A percentile compares a stretch with the other conserved stretches of the same genome.
Evolutionary conservation across 371 early-diverging fungal genomes (phyloP).

Genomic region (Mortierella sp.): DNA sequence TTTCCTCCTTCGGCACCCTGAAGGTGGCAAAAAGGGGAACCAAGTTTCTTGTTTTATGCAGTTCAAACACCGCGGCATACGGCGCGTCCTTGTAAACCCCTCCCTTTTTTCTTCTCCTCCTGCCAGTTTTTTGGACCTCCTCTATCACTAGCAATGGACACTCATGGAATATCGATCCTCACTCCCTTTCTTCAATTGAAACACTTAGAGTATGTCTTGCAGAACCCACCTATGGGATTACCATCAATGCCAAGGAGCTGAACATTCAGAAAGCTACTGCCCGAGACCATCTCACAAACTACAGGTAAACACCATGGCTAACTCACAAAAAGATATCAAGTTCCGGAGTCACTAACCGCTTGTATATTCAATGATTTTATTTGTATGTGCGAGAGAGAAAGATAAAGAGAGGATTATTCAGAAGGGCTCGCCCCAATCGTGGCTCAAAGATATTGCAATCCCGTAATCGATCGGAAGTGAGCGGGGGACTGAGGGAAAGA

Average conservation of each 20-base stretch:
- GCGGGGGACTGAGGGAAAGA: not conserved
- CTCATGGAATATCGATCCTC: not conserved
- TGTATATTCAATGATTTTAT: not conserved
- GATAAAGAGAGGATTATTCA: not conserved
- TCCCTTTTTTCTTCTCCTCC: not conserved
- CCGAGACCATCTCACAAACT: conserved; percentile 29
- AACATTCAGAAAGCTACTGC: conserved; percentile 53
- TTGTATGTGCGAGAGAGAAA: too few species aligned
- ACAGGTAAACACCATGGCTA: conserved; percentile 24
- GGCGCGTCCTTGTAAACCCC: not conserved
- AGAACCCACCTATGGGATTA: conserved; percentile 40
- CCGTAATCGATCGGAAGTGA: conserved; percentile 1
- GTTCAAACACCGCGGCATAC: not conserved
- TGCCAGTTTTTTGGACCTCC: not conserved
- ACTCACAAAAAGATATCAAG: not conserved
- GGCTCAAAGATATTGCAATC: not conserved
- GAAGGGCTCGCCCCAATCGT: not conserved
- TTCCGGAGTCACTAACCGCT: not conserved
- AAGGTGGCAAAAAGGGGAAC: not conserved
- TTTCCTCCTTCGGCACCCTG: not conserved
- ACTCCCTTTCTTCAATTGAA: not conserved
- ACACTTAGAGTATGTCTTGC: conserved; percentile 45
- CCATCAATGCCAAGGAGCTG: conserved; percentile 53
- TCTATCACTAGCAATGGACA: not conserved
- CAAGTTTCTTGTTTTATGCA: not conserved